Conservation (phyloP, 768 basidiomycete species). For the Leccinum incarnatum region DNA sequence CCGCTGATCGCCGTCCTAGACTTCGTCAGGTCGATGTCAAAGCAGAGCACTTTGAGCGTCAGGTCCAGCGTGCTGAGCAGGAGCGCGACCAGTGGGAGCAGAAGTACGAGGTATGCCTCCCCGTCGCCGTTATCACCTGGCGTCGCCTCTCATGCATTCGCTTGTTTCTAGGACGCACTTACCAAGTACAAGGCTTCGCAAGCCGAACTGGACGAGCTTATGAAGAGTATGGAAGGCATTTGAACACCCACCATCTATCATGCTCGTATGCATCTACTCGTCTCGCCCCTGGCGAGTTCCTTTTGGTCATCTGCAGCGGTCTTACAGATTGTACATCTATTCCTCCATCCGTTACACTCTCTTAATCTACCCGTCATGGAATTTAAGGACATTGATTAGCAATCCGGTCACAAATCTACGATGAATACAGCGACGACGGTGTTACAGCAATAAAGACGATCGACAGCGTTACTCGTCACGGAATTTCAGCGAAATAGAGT, state of each 20-base stretch:
- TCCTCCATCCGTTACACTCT: constrained; percentile 16
- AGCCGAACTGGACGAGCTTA: constrained; percentile 81
- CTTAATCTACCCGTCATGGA: constrained; percentile 23
- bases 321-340: constrained; percentile 23
- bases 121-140: background rate
- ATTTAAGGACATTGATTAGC: constrained; percentile 2
- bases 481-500: constrained; percentile 84
- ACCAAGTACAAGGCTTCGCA: constrained; percentile 73
- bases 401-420: background rate
- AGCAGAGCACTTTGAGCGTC: constrained; percentile 96
- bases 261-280: constrained; percentile 3
- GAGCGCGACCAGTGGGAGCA: constrained; percentile 93
- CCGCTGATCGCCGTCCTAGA: constrained; percentile 42
- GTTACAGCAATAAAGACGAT: background rate
- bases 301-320: constrained; percentile 15
- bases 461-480: constrained; percentile 32
- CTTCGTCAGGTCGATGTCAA: constrained; percentile 96
- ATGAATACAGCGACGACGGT: background rate
- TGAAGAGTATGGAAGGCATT: constrained; percentile 68
- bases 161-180: constrained; percentile 55
- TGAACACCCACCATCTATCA: constrained; percentile 32
- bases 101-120: constrained; percentile 79
- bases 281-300: constrained; percentile 4
- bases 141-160: constrained; percentile 2
- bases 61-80: constrained; percentile 79